Percentiles rank a stretch among this genome's conserved stretches.
phyloP scores from a whole-genome alignment of 805 yeast species.

The Starmerella bombicola region DNA sequence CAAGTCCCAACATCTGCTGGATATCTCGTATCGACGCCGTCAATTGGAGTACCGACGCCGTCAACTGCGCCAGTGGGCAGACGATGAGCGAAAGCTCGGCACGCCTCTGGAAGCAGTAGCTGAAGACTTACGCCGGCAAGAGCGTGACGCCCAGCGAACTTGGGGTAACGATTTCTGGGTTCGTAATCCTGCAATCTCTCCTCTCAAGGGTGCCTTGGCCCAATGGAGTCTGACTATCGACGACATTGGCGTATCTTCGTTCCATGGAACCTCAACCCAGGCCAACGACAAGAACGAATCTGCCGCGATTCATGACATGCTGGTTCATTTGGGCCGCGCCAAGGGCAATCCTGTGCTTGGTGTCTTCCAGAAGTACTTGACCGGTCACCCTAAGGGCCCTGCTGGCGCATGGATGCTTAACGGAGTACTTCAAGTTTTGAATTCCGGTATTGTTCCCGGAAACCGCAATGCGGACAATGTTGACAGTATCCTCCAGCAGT shows the following conservation, averaged over 20 bases:
- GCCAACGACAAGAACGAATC: slow-evolving; percentile 99
- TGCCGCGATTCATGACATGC: slow-evolving; percentile 80
- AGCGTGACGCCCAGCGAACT: slow-evolving; percentile 75
- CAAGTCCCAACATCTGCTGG: slow-evolving; percentile 45
- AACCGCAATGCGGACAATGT: slow-evolving; percentile 97
- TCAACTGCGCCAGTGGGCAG: slow-evolving; percentile 78
- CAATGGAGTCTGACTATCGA: slow-evolving; percentile 85
- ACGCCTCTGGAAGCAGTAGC: slow-evolving; percentile 83
- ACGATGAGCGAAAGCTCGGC: slow-evolving; percentile 52
- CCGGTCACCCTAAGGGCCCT: slow-evolving; percentile 99
- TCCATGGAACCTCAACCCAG: slow-evolving; percentile 98
- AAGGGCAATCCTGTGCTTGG: slow-evolving; percentile 97
- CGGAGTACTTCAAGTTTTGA: slow-evolving; percentile 89
- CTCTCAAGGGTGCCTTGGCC: slow-evolving; percentile 93
- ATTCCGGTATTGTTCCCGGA: slow-evolving; percentile 93
- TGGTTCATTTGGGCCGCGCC: slow-evolving; percentile 88
- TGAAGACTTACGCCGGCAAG: slow-evolving; percentile 73
- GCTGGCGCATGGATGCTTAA: slow-evolving; percentile 99
- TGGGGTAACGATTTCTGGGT: slow-evolving; percentile 94
- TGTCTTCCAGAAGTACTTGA: slow-evolving; percentile 96
- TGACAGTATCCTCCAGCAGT: slow-evolving; percentile 70
- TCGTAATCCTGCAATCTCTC: slow-evolving; percentile 88
- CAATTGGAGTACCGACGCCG: slow-evolving; percentile 68
- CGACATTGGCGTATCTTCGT: slow-evolving; percentile 90
- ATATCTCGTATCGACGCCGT: slow-evolving; percentile 84